Percentiles rank a stretch among this genome's conserved stretches.
Evolutionary conservation across 129 eudicot species (phyloP).

Genomic region (Solidago caesia): DNA sequence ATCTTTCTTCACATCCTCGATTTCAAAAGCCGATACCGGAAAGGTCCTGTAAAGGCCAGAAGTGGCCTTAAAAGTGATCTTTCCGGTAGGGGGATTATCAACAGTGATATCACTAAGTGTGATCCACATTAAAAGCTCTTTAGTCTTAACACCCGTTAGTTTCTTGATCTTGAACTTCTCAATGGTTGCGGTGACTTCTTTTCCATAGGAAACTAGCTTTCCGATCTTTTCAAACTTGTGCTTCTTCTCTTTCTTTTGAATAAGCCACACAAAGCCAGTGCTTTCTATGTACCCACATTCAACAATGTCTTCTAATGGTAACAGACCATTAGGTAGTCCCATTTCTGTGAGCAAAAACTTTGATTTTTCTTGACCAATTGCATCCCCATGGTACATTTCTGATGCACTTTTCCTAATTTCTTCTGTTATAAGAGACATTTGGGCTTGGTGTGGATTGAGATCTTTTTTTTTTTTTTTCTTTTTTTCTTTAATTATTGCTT

Average conservation of each 20-base stretch:
- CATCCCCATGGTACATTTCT: slow-evolving; percentile 67
- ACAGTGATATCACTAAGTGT: slow-evolving; percentile 45
- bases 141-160: slow-evolving; percentile 69
- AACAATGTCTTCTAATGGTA: slow-evolving; percentile 61
- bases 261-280: slow-evolving; percentile 86
- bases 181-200: slow-evolving; percentile 58
- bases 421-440: slow-evolving; percentile 66
- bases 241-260: slow-evolving; percentile 56
- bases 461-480: neutral
- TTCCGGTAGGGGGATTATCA: slow-evolving; percentile 50
- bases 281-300: slow-evolving; percentile 69
- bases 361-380: slow-evolving; percentile 50
- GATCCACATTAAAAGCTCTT: slow-evolving; percentile 77
- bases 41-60: slow-evolving; percentile 58
- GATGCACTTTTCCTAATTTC: slow-evolving; percentile 65
- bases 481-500: neutral
- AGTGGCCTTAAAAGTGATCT: slow-evolving; percentile 61
- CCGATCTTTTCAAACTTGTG: slow-evolving; percentile 70
- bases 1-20: slow-evolving; percentile 46
- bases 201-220: slow-evolving; percentile 46
- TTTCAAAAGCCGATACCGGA: slow-evolving; percentile 59
- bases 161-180: slow-evolving; percentile 66
- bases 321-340: slow-evolving; percentile 70
- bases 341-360: slow-evolving; percentile 57
- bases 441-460: slow-evolving; percentile 3